Evolutionary conservation across 2,329 filamentous ascomycete genomes (phyloP), one percentile per base, ranked within the genome.

Genomic region (Coleophoma eucalyptorum): DNA sequence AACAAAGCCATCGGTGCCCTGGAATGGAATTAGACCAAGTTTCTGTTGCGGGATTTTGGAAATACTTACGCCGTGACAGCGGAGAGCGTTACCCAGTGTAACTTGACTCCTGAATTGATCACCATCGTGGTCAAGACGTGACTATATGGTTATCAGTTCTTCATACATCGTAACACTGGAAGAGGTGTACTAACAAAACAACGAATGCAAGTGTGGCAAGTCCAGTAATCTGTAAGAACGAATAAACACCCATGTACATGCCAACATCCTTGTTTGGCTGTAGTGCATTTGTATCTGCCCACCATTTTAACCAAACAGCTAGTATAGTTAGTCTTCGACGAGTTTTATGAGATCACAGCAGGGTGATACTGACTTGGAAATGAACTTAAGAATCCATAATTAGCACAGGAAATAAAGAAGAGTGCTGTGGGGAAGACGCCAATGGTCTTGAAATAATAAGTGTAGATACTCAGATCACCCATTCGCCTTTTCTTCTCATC

Each of bases 291-390:
- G 55, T 53, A 19, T 59, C 57, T 5, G 62, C 56, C 64, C 63
- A 66, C 54, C 60, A 65, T 46, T 64, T 63, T 16, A 66, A 43
- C 64, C 64, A 66, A 5, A 66, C 50, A 48, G 53, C 62, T 58
- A 6, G 20, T 8, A 31, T 21, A 32, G 26, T 32, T 12, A n/a
- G 8, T 44, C 42, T 31, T 10, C 21, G n/a, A 44, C 13, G 26
- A 5, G 12, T 15, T 44, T 11, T 32, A 5, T 15, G 31, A 26
- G 5, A 12, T 15, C 15, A 38, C 35, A 12, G n/a, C 5, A 32
- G 4, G 3, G 2, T 32, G 10, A 32, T 26, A 44, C 42, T 13
- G n/a, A 55, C 42, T 44, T 21, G 19, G 61, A 26, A 59, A 59
- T 1, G 56, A 57, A 4, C 52, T 54, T 15, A 58, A 58, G 41